phyloP scores from a whole-genome alignment of 257 asterid species.

The Echites panduratus region DNA sequence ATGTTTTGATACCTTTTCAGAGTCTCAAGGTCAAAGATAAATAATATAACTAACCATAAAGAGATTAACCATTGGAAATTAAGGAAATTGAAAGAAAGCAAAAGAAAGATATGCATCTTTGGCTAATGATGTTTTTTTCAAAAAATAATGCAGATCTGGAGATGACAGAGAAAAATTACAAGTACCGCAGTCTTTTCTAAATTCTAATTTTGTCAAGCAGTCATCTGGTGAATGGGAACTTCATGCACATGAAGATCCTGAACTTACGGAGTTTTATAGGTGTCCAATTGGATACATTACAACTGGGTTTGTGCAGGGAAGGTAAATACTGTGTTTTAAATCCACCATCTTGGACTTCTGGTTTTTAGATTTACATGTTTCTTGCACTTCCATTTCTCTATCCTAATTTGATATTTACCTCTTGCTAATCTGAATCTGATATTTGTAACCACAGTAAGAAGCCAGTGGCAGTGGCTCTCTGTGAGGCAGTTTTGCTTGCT shows the following conservation, averaged over 20 bases:
- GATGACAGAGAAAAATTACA: constrained; percentile 42
- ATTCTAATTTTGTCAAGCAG: constrained; percentile 42
- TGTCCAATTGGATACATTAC: constrained; percentile 81
- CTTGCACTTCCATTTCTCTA: background rate
- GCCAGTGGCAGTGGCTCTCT: constrained; percentile 54
- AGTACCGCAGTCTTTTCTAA: constrained; percentile 43
- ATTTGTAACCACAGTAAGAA: constrained; percentile 52
- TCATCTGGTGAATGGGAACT: constrained; percentile 65
- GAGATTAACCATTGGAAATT: background rate
- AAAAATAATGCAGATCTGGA: constrained; percentile 39
- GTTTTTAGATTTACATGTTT: background rate
- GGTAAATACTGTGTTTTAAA: constrained; percentile 34
- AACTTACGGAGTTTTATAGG: constrained; percentile 36
- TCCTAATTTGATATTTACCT: background rate
- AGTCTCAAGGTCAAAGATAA: too few species aligned
- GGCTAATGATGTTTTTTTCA: background rate
- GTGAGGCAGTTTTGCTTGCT: constrained; percentile 69
- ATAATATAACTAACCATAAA: background rate
- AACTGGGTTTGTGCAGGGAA: constrained; percentile 81
- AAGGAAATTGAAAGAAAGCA: background rate
- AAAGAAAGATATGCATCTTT: background rate
- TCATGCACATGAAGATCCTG: constrained; percentile 47
- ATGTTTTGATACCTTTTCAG: too few species aligned
- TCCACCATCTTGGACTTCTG: background rate
- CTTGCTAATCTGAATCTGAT: constrained; percentile 6